Evolutionary conservation across 2,329 filamentous ascomycete species (phyloP).

Genomic region (Arthroderma uncinatum): DNA sequence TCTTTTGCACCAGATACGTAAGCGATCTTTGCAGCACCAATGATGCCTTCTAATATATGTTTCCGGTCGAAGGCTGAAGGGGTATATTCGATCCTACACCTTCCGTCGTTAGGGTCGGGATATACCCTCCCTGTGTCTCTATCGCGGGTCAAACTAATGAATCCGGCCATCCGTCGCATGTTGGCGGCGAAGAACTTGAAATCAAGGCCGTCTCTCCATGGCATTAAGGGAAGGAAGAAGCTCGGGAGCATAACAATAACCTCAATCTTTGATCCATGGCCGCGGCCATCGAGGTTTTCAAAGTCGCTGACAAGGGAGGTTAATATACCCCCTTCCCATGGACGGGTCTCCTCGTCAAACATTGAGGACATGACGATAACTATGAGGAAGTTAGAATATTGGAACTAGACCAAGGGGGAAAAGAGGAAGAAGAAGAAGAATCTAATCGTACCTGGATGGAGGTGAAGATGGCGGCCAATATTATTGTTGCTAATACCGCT

Average conservation of each 20-base stretch:
- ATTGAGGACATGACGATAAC: constrained; percentile 41
- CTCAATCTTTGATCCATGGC: constrained; percentile 77
- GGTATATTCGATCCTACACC: constrained; percentile 57
- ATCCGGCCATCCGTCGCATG: constrained; percentile 57
- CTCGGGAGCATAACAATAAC: constrained; percentile 63
- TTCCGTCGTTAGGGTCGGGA: constrained; percentile 56
- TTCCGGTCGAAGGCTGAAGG: constrained; percentile 60
- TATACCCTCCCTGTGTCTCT: constrained; percentile 64
- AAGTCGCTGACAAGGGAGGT: constrained; percentile 67
- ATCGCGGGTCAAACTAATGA: constrained; percentile 65
- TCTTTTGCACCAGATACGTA: constrained; percentile 71
- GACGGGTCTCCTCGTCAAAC: constrained; percentile 59
- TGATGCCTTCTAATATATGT: constrained; percentile 58
- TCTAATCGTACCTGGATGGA: constrained; percentile 62
- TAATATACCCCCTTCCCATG: constrained; percentile 68
- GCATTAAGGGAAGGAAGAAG: constrained; percentile 49
- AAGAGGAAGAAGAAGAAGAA: constrained; percentile 16
- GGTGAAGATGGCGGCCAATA: constrained; percentile 67
- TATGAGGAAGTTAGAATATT: constrained; percentile 13
- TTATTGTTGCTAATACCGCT: constrained; percentile 73
- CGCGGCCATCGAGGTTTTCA: constrained; percentile 67
- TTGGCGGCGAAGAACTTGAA: constrained; percentile 62
- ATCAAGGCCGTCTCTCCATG: constrained; percentile 57
- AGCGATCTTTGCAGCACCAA: constrained; percentile 63
- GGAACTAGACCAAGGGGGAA: not conserved